Percentiles rank a stretch among this genome's conserved stretches.
These are phyloP conservation scores for Lipomyces spencermartinsiae DNA, from an alignment of 805 yeast genomes.

Conservation along the genomic window DNA sequence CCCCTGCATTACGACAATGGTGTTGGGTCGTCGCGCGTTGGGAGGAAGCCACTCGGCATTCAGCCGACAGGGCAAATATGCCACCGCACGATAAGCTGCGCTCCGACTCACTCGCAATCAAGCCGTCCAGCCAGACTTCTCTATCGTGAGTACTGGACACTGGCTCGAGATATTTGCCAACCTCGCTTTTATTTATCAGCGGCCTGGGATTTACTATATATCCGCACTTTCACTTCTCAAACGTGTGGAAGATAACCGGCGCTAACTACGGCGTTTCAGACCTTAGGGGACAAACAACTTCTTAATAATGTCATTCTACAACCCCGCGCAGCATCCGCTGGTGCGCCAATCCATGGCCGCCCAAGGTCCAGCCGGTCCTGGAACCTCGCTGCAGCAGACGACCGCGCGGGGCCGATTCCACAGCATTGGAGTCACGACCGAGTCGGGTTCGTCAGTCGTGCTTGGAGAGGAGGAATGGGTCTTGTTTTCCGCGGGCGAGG, in stretches of 20 bases:
- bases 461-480: constrained; percentile 48
- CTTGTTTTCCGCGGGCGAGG: constrained; percentile 46
- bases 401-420: not conserved
- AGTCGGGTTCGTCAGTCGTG: constrained; percentile 7
- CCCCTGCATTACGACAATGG: no score
- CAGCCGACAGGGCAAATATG: not conserved
- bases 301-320: constrained; percentile 29
- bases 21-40: not conserved
- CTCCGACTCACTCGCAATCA: no score
- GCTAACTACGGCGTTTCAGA: not conserved
- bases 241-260: not conserved
- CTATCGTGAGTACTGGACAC: not conserved
- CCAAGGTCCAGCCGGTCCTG: not conserved
- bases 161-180: not conserved
- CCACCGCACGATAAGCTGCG: not conserved
- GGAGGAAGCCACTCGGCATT: not conserved
- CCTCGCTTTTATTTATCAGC: not conserved
- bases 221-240: not conserved
- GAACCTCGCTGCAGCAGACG: constrained; percentile 1
- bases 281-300: not conserved
- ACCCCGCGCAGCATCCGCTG: constrained; percentile 35
- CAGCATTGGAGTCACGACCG: constrained; percentile 13
- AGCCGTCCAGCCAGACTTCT: not conserved
- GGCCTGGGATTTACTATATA: not conserved
- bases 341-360: constrained; percentile 23